A percentile compares a stretch with the other conserved stretches of the same genome.
Evolutionary conservation across 2,329 filamentous ascomycete genomes (phyloP).

Genomic region (Fusarium napiforme): DNA sequence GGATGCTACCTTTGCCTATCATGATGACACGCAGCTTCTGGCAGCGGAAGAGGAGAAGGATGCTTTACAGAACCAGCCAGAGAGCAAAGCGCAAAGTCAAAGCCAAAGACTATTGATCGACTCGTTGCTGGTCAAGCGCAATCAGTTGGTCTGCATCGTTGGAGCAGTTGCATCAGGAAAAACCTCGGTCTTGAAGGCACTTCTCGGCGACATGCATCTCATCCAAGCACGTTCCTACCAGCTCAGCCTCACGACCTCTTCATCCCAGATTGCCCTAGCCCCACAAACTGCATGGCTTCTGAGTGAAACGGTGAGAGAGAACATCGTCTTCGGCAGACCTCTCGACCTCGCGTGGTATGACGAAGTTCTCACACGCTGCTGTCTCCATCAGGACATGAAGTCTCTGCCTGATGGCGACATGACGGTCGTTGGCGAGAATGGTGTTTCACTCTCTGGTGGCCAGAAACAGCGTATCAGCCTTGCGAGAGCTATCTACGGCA

Average conservation of each 20-base stretch:
- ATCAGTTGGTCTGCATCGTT: conserved; percentile 16
- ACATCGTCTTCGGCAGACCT: conserved; percentile 14
- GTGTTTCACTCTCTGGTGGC: conserved; percentile 17
- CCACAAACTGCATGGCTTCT: conserved; percentile 23
- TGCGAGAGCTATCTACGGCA: conserved; percentile 20
- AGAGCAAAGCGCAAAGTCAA: neutral
- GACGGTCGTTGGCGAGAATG: conserved; percentile 29
- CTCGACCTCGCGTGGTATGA: conserved; percentile 17
- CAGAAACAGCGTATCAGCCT: conserved; percentile 31
- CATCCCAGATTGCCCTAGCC: conserved; percentile 10
- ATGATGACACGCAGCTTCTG: conserved; percentile 7
- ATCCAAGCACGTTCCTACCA: conserved; percentile 7
- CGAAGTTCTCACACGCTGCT: conserved; percentile 17
- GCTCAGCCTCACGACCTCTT: neutral
- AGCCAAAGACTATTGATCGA: neutral
- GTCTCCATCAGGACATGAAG: conserved; percentile 18
- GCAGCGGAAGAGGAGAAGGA: neutral
- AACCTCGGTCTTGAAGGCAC: conserved; percentile 6
- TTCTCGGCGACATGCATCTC: conserved; percentile 19
- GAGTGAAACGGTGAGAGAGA: conserved; percentile 20
- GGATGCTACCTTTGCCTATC: conserved; percentile 12
- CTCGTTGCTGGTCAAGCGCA: neutral
- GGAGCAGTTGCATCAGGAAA: conserved; percentile 24
- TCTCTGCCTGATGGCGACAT: conserved; percentile 16
- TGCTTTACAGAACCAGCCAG: neutral